Percentiles rank a stretch among this genome's conserved stretches.
These are phyloP conservation scores for Herpetomonas samuelpessoai DNA, from an alignment of 208 protist species.

Conservation along the genomic window DNA sequence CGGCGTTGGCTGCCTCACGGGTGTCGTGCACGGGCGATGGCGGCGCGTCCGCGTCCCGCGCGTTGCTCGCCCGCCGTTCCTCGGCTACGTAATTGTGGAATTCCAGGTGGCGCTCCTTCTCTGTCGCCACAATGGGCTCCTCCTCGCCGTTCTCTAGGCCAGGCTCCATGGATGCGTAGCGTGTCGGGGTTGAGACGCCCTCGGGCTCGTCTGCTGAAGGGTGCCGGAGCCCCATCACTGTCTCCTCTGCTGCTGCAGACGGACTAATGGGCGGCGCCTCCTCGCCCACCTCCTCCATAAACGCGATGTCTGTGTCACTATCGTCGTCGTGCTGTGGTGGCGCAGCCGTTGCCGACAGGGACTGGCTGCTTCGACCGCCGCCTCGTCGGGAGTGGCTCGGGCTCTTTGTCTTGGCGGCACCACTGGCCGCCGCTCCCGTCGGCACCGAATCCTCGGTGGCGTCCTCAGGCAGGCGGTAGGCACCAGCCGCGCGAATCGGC, in stretches of 20 bases:
- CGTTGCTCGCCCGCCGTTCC: neutral
- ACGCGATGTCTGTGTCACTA: neutral
- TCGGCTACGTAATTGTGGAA: neutral
- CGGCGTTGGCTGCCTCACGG: neutral
- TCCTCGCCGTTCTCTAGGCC: neutral
- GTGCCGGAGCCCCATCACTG: neutral
- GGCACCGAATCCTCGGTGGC: constrained; percentile 17
- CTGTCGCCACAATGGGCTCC: no score
- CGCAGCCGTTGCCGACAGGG: neutral
- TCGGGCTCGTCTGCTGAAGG: neutral
- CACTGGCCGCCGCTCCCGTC: neutral
- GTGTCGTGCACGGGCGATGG: neutral
- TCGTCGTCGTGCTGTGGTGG: neutral
- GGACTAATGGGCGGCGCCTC: neutral
- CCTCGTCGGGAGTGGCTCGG: neutral
- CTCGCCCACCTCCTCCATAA: neutral
- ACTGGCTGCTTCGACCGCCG: neutral
- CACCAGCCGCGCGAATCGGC: constrained; percentile 15
- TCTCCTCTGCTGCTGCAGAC: neutral
- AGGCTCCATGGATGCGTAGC: neutral
- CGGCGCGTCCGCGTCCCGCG: no score
- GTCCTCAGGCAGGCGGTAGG: constrained; percentile 12
- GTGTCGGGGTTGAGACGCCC: neutral
- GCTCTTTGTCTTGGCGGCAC: neutral
- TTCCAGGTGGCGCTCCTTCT: neutral